Evolutionary conservation across 768 basidiomycete species (phyloP), one percentile per base, ranked within the genome.

Genomic region (Hemileccinum impolitum): DNA sequence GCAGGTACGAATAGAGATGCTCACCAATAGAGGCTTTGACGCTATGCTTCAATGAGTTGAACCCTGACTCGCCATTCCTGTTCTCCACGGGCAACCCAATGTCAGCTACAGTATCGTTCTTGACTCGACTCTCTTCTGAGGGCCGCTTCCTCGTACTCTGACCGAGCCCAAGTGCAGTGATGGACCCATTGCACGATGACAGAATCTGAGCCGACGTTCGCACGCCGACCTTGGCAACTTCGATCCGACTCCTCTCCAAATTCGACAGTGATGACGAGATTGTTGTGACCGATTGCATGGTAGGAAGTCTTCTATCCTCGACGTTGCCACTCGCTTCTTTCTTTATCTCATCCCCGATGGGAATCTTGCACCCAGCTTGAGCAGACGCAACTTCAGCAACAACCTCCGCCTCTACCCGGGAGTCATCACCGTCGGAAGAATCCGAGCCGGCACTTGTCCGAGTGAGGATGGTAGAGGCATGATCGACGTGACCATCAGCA

Each of bases 11-110:
- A 39, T 21, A 70, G 21, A 18, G 14, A 18, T 13, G 66, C 75
- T 31, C 56, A 87, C 89, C 87, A 52, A 91, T 82, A 1, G 89
- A 91, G 51, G 77, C 73, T 64, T 79, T 86, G 55, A 91, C 74
- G 50, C 80, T 82, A 55, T 89, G 87, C 65, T 77, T 87, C 54
- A 90, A 71, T 26, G 75, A 72, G 43, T 59, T 69, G 28, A 80
- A 61, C 11, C 72, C 74, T 8, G 74, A 73, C 51, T 75, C 76
- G 40, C 35, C 49, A 23, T 54, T 53, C 46, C 66, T 55, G 34
- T 30, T 46, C 23, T 69, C 66, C 19, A 50, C 21, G 3, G 66
- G 67, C n/a, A 67, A 47, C 4, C 57, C 63, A 38, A 41, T 54
- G 30, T 67, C 61, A 30, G 52, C 53, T 30, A 62, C 43, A 14